These are phyloP conservation scores for Lachnellula cervina DNA, from an alignment of 2,329 filamentous ascomycete genomes.

Conservation along the genomic window DNA sequence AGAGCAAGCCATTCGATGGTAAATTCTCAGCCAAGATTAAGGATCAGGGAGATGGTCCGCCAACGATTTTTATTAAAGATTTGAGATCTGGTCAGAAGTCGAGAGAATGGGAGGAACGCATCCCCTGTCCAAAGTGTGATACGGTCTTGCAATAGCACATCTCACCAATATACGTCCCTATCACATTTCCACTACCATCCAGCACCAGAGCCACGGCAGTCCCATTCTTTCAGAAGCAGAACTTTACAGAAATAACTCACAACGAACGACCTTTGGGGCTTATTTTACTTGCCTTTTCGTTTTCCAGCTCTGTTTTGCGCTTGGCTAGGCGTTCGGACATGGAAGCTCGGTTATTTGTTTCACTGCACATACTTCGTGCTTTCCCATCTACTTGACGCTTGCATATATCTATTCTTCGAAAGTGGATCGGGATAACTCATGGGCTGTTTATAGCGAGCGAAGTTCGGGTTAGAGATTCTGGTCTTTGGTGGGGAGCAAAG, in stretches of 20 bases:
- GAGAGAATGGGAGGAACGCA: conserved; percentile 17
- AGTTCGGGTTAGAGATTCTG: not conserved
- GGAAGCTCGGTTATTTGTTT: not conserved
- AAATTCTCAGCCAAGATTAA: conserved; percentile 22
- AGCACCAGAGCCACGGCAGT: not conserved
- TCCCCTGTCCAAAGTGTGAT: conserved; percentile 26
- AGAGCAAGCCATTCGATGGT: conserved; percentile 17
- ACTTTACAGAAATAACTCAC: not conserved
- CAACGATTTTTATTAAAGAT: conserved; percentile 22
- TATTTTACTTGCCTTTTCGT: not conserved
- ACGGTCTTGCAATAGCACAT: conserved; percentile 16
- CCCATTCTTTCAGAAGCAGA: not conserved
- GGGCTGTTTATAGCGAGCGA: not conserved
- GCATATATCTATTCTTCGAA: not conserved
- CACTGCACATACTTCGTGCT: not conserved
- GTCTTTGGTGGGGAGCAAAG: not conserved
- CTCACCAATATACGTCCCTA: not conserved
- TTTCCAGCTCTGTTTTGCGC: not conserved
- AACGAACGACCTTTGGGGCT: not conserved
- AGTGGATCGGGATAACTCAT: not conserved
- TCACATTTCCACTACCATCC: not conserved
- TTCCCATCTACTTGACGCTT: not conserved
- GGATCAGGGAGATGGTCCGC: conserved; percentile 6
- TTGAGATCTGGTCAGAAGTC: conserved; percentile 10
- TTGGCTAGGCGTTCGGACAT: not conserved